phyloP scores from a whole-genome alignment of 2,329 filamentous ascomycete species.

The Didymella pomorum region DNA sequence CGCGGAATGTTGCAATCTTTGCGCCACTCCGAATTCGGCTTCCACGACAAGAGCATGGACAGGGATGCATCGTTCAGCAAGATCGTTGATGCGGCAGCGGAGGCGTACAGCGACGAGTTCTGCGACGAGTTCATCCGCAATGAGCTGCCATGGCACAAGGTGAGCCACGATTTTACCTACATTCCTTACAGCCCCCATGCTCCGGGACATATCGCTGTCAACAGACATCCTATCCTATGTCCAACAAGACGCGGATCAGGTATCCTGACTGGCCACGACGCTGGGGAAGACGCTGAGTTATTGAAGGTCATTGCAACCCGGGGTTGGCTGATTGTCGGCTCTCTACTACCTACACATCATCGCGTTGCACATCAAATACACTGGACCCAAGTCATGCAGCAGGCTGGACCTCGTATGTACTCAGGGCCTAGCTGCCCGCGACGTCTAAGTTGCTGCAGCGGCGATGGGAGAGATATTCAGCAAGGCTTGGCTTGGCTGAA shows the following conservation, averaged over 20 bases:
- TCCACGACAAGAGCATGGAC: neutral
- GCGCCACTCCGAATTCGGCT: constrained; percentile 6
- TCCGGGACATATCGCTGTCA: neutral
- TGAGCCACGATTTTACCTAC: constrained; percentile 22
- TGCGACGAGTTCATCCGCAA: constrained; percentile 30
- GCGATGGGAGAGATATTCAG: constrained; percentile 14
- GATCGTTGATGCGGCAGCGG: constrained; percentile 23
- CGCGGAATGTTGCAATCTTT: constrained; percentile 35
- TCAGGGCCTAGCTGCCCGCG: constrained; percentile 23
- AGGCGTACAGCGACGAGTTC: constrained; percentile 30
- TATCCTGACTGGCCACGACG: neutral
- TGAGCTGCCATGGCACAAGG: constrained; percentile 40
- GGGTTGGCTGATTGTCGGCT: constrained; percentile 29
- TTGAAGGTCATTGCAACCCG: constrained; percentile 24
- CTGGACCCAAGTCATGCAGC: constrained; percentile 28
- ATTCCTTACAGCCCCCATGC: neutral
- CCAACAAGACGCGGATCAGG: neutral
- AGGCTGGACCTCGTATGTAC: constrained; percentile 26
- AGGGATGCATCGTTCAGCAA: constrained; percentile 3
- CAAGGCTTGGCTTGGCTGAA: constrained; percentile 23
- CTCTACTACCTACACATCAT: constrained; percentile 18
- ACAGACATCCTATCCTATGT: neutral
- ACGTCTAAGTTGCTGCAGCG: constrained; percentile 14
- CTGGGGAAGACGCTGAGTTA: constrained; percentile 16
- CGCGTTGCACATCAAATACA: constrained; percentile 28